phyloP scores from a whole-genome alignment of 306 rosid species.

The Inga leiocalycina region DNA sequence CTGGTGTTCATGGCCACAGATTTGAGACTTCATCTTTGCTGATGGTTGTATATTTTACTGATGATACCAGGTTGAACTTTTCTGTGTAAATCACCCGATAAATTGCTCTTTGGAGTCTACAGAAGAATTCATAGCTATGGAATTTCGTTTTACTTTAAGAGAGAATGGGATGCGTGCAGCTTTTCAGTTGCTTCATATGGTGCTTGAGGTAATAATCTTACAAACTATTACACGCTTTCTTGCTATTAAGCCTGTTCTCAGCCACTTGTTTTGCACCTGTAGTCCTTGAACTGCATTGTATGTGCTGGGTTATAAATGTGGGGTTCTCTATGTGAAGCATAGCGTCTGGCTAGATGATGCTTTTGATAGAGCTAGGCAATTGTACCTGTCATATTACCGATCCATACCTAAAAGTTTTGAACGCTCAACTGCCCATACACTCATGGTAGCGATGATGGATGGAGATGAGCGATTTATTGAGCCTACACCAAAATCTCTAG shows the following conservation, averaged over 20 bases:
- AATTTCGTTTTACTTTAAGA: slow-evolving; percentile 95
- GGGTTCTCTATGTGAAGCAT: slow-evolving; percentile 72
- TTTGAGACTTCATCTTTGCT: slow-evolving; percentile 27
- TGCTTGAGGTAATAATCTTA: slow-evolving; percentile 75
- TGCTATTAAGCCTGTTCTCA: slow-evolving; percentile 11
- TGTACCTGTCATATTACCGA: slow-evolving; percentile 90
- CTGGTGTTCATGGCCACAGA: not conserved
- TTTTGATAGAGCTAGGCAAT: slow-evolving; percentile 91
- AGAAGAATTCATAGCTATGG: slow-evolving; percentile 97
- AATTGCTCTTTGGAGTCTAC: slow-evolving; percentile 98
- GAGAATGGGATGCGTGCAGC: slow-evolving; percentile 99
- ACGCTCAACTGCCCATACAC: slow-evolving; percentile 99
- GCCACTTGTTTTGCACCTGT: slow-evolving; percentile 1
- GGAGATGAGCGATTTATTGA: slow-evolving; percentile 95
- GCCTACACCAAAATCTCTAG: slow-evolving; percentile 89
- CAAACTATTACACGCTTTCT: slow-evolving; percentile 1
- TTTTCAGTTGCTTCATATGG: slow-evolving; percentile 99
- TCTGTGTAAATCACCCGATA: slow-evolving; percentile 93
- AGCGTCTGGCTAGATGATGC: slow-evolving; percentile 99
- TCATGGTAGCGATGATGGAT: slow-evolving; percentile 95
- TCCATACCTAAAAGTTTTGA: slow-evolving; percentile 99
- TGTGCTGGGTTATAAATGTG: slow-evolving; percentile 24
- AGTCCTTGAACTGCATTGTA: slow-evolving; percentile 1
- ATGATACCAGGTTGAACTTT: slow-evolving; percentile 83
- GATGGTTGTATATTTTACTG: slow-evolving; percentile 29